phyloP scores from a whole-genome alignment of 768 basidiomycete genomes.

The Mycena amicta region DNA sequence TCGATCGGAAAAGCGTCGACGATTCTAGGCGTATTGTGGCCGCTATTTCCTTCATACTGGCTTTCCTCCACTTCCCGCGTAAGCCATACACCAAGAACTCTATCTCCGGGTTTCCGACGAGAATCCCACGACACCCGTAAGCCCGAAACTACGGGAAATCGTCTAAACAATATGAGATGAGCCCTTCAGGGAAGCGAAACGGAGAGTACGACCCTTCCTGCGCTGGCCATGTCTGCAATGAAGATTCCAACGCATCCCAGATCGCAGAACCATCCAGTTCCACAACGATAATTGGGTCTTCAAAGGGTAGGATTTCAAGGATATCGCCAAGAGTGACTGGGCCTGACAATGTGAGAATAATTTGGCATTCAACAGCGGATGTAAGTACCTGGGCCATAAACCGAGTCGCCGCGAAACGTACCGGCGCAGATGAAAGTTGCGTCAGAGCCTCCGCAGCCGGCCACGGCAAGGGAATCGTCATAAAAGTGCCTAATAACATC shows the following conservation, averaged over 20 bases:
- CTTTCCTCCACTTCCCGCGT: slow-evolving; percentile 42
- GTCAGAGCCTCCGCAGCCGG: slow-evolving; percentile 68
- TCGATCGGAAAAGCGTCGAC: slow-evolving; percentile 56
- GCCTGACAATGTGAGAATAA: slow-evolving; percentile 42
- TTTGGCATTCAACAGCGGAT: neutral
- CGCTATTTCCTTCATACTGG: slow-evolving; percentile 24
- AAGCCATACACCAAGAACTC: slow-evolving; percentile 75
- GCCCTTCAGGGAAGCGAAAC: too few species aligned
- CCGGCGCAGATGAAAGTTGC: slow-evolving; percentile 83
- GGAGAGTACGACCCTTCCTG: slow-evolving; percentile 83
- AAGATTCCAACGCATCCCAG: slow-evolving; percentile 78
- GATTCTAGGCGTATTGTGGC: slow-evolving; percentile 32
- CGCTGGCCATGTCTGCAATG: slow-evolving; percentile 78
- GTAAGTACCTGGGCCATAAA: slow-evolving; percentile 74
- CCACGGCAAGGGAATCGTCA: slow-evolving; percentile 64
- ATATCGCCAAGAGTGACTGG: slow-evolving; percentile 83
- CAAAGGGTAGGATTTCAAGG: slow-evolving; percentile 86
- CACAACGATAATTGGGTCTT: slow-evolving; percentile 80
- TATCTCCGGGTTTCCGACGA: slow-evolving; percentile 63
- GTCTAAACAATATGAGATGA: slow-evolving; percentile 60
- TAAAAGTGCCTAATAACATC: slow-evolving; percentile 85
- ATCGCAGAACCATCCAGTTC: slow-evolving; percentile 78
- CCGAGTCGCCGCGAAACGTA: slow-evolving; percentile 82
- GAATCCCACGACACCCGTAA: slow-evolving; percentile 89
- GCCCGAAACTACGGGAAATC: slow-evolving; percentile 88